Evolutionary conservation across 768 basidiomycete species (phyloP).

Genomic region (Mycena vitilis): DNA sequence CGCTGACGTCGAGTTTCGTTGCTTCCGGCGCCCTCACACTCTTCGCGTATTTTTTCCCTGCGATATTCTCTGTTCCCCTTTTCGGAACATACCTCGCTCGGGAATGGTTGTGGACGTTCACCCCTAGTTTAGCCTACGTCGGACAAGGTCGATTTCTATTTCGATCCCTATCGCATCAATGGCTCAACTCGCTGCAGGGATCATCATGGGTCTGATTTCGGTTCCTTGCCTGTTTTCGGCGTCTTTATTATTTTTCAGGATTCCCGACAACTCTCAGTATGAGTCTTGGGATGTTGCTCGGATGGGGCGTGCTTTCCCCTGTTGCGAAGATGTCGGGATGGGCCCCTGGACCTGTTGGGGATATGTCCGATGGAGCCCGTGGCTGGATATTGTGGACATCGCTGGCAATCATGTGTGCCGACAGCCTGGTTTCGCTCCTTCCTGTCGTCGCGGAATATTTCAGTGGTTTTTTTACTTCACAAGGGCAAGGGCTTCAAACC

Average conservation of each 20-base stretch:
- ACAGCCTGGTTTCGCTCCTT: slow-evolving; percentile 86
- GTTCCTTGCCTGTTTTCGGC: background rate
- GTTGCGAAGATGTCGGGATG: slow-evolving; percentile 84
- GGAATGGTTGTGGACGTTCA: slow-evolving; percentile 94
- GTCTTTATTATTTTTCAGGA: slow-evolving; percentile 43
- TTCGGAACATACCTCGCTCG: slow-evolving; percentile 87
- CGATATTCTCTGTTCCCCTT: slow-evolving; percentile 86
- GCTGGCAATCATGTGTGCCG: slow-evolving; percentile 95
- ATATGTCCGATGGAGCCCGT: slow-evolving; percentile 89
- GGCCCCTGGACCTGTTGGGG: slow-evolving; percentile 93
- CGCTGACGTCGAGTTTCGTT: slow-evolving; percentile 82
- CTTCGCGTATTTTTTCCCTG: slow-evolving; percentile 88
- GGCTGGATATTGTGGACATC: slow-evolving; percentile 98
- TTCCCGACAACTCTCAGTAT: slow-evolving; percentile 94
- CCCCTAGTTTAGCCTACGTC: slow-evolving; percentile 91
- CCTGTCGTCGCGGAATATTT: slow-evolving; percentile 75
- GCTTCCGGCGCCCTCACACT: slow-evolving; percentile 83
- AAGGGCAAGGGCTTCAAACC: slow-evolving; percentile 37
- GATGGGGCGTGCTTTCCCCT: slow-evolving; percentile 95
- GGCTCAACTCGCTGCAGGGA: slow-evolving; percentile 58
- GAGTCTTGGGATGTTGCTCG: slow-evolving; percentile 96
- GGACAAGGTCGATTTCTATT: slow-evolving; percentile 75
- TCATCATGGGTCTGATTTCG: slow-evolving; percentile 80
- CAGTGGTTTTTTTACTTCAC: slow-evolving; percentile 45
- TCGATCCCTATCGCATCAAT: slow-evolving; percentile 8